phyloP scores from a whole-genome alignment of 345 rosid genomes.

The Melastoma malabathricum region DNA sequence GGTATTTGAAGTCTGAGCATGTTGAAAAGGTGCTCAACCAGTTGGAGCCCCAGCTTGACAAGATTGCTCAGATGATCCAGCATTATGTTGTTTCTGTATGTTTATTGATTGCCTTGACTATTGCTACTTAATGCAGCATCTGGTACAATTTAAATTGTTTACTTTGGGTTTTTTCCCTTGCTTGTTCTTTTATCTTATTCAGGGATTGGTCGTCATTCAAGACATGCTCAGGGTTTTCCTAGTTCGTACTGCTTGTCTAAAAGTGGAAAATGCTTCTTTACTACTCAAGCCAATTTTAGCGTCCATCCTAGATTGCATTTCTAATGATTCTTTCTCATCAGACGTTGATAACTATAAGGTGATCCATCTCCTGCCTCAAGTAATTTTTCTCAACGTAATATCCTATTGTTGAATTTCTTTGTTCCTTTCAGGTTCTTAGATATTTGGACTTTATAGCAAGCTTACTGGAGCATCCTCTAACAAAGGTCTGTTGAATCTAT shows the following conservation, averaged over 20 bases:
- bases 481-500: constrained; percentile 41
- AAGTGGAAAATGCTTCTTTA: constrained; percentile 52
- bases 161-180: constrained; percentile 2
- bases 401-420: not conserved
- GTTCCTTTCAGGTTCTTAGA: constrained; percentile 46
- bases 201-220: constrained; percentile 79
- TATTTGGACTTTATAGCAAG: constrained; percentile 64
- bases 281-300: constrained; percentile 66
- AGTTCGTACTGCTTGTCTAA: constrained; percentile 67
- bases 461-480: constrained; percentile 77
- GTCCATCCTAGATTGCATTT: constrained; percentile 38
- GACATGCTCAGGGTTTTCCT: constrained; percentile 95
- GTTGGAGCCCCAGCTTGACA: constrained; percentile 69
- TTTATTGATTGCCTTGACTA: constrained; percentile 7
- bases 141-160: not conserved
- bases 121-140: not conserved
- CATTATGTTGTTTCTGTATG: constrained; percentile 91
- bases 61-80: constrained; percentile 74
- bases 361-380: constrained; percentile 11
- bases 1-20: constrained; percentile 68
- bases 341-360: constrained; percentile 77
- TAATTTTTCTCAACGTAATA: not conserved
- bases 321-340: constrained; percentile 28
- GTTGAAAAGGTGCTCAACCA: constrained; percentile 69
- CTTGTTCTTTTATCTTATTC: constrained; percentile 13